Percentiles rank a stretch among this genome's conserved stretches.
Evolutionary conservation across 345 rosid genomes (phyloP).

Genomic region (Eucalyptus albens): DNA sequence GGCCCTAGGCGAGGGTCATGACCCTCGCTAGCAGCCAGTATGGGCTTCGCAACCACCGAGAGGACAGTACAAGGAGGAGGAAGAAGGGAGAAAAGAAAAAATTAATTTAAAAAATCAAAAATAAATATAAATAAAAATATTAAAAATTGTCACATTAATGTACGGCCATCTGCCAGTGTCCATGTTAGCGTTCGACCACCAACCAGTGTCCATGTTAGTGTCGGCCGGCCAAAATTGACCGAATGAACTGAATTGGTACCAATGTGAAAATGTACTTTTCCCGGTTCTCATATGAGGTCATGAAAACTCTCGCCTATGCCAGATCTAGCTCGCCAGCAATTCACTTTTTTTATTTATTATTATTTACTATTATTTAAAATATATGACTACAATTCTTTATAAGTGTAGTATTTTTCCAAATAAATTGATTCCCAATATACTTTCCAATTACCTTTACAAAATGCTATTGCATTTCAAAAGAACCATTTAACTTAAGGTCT

Average conservation of each 20-base stretch:
- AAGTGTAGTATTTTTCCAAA: not conserved
- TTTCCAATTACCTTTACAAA: not conserved
- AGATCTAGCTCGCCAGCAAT: rapidly evolving
- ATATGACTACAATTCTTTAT: not conserved
- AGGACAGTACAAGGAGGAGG: rapidly evolving
- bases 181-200: rapidly evolving
- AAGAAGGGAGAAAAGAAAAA: no score
- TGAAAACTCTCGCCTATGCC: rapidly evolving
- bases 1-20: rapidly evolving
- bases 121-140: no score
- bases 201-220: rapidly evolving
- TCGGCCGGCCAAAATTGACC: rapidly evolving
- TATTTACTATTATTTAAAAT: not conserved
- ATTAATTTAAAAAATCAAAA: no score
- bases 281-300: rapidly evolving
- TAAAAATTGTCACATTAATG: rapidly evolving
- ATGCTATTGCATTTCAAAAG: not conserved
- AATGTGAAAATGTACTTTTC: rapidly evolving
- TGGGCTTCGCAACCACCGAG: rapidly evolving
- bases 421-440: not conserved
- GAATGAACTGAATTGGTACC: rapidly evolving
- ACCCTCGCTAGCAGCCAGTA: rapidly evolving
- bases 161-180: rapidly evolving
- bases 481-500: not conserved
- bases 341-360: not conserved